These are phyloP conservation scores for Naganishia sp. DNA, from an alignment of 1,284 basidiomycete species.

Conservation along the genomic window DNA sequence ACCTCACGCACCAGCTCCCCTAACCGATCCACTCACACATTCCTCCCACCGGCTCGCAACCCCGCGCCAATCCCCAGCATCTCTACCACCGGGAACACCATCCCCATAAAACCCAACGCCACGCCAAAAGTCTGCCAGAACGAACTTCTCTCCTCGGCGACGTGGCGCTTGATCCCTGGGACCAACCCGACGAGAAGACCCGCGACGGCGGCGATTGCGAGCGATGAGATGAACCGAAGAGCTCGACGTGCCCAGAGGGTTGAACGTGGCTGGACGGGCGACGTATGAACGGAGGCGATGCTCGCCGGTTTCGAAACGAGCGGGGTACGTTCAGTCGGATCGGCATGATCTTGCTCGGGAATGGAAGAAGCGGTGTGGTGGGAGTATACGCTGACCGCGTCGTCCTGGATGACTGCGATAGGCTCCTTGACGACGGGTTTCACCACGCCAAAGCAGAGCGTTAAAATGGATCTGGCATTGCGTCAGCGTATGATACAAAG, in stretches of 20 bases:
- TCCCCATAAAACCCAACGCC: constrained; percentile 41
- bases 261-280: constrained; percentile 20
- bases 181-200: constrained; percentile 45
- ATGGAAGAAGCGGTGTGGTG: not conserved
- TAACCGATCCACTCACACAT: constrained; percentile 33
- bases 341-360: constrained; percentile 23
- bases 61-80: constrained; percentile 42
- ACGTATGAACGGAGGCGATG: constrained; percentile 4
- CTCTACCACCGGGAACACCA: constrained; percentile 43
- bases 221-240: constrained; percentile 20
- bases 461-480: not conserved
- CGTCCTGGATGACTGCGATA: constrained; percentile 5
- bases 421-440: constrained; percentile 33
- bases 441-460: constrained; percentile 20
- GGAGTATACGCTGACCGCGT: not conserved
- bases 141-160: constrained; percentile 40
- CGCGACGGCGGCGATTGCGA: constrained; percentile 38
- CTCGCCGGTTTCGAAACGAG: constrained; percentile 34
- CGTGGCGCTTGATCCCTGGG: constrained; percentile 29
- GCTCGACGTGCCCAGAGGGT: constrained; percentile 19
- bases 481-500: not conserved
- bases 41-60: constrained; percentile 39
- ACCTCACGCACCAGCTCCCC: not conserved
- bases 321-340: constrained; percentile 37
- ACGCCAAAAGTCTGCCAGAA: constrained; percentile 41